Percentiles rank a stretch among this genome's conserved stretches.
These are phyloP conservation scores for Penicillium robsamsonii DNA, from an alignment of 495 filamentous ascomycete genomes.

Conservation along the genomic window DNA sequence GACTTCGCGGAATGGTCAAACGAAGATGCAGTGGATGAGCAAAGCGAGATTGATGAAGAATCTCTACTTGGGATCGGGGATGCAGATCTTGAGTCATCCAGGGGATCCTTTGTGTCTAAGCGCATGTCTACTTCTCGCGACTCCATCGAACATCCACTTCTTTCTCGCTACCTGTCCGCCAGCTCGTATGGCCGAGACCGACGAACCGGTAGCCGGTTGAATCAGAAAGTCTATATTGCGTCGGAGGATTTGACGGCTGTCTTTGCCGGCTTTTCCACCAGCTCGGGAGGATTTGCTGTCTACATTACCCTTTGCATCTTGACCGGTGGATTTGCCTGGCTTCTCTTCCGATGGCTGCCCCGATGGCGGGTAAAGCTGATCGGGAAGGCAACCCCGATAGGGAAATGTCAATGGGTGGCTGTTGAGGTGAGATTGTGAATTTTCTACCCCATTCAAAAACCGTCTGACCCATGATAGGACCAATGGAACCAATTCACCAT, in stretches of 20 bases:
- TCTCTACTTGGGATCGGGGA: conserved; percentile 32
- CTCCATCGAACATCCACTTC: conserved; percentile 70
- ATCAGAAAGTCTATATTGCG: conserved; percentile 87
- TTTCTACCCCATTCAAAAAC: conserved; percentile 12
- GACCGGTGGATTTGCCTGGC: conserved; percentile 74
- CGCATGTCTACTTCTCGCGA: conserved; percentile 58
- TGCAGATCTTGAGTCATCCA: conserved; percentile 33
- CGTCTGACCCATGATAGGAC: conserved; percentile 51
- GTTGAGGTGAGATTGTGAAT: conserved; percentile 59
- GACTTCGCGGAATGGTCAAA: conserved; percentile 51
- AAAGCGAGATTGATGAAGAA: conserved; percentile 54
- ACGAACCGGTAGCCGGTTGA: conserved; percentile 55
- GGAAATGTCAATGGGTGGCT: conserved; percentile 83
- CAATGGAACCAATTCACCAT: conserved; percentile 91
- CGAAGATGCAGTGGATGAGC: conserved; percentile 52
- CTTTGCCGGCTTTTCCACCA: conserved; percentile 86
- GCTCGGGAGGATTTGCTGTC: conserved; percentile 57
- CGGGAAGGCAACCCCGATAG: conserved; percentile 63
- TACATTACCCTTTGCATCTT: conserved; percentile 68
- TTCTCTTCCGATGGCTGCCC: conserved; percentile 87
- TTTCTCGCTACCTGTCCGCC: conserved; percentile 59
- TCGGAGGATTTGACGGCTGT: conserved; percentile 93
- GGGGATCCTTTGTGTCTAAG: conserved; percentile 40
- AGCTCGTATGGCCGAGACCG: conserved; percentile 57
- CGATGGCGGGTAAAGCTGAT: conserved; percentile 76